Evolutionary conservation across 2,329 filamentous ascomycete species (phyloP).

Genomic region (Neonectria hederae): DNA sequence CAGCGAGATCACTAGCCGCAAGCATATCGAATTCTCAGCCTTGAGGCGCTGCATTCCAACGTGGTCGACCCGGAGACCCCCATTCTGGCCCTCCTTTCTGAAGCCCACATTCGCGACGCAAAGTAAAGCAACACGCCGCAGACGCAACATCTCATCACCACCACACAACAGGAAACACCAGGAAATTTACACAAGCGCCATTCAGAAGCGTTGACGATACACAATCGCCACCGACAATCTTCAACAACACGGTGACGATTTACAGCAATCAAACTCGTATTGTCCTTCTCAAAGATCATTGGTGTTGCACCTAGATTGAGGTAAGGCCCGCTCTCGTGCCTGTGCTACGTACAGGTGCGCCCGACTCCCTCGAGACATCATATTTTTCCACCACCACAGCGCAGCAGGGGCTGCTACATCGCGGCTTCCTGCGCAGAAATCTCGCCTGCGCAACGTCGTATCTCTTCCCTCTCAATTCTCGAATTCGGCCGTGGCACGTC

Average conservation of each 20-base stretch:
- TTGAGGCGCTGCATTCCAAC: slow-evolving; percentile 38
- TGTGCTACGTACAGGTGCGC: slow-evolving; percentile 36
- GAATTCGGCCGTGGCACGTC: slow-evolving; percentile 6
- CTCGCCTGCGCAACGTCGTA: slow-evolving; percentile 5
- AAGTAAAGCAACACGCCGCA: slow-evolving; percentile 21
- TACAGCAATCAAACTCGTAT: slow-evolving; percentile 34
- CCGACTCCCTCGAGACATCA: slow-evolving; percentile 4
- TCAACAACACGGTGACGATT: slow-evolving; percentile 28
- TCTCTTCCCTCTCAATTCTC: slow-evolving; percentile 9
- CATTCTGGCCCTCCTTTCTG: slow-evolving; percentile 26
- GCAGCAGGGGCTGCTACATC: background rate
- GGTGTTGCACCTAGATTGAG: slow-evolving; percentile 35
- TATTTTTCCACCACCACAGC: background rate
- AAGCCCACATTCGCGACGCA: background rate
- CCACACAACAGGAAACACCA: slow-evolving; percentile 12
- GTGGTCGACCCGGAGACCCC: slow-evolving; percentile 33
- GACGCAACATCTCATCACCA: slow-evolving; percentile 18
- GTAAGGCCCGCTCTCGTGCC: slow-evolving; percentile 34
- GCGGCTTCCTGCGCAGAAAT: background rate
- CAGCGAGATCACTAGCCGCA: slow-evolving; percentile 19
- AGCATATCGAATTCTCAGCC: slow-evolving; percentile 19
- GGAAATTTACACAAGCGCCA: slow-evolving; percentile 8
- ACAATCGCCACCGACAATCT: slow-evolving; percentile 24
- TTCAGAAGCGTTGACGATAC: slow-evolving; percentile 3
- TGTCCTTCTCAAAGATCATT: slow-evolving; percentile 28